Evolutionary conservation across 305 asterid genomes (phyloP).

Genomic region (Fraxinus platypoda): DNA sequence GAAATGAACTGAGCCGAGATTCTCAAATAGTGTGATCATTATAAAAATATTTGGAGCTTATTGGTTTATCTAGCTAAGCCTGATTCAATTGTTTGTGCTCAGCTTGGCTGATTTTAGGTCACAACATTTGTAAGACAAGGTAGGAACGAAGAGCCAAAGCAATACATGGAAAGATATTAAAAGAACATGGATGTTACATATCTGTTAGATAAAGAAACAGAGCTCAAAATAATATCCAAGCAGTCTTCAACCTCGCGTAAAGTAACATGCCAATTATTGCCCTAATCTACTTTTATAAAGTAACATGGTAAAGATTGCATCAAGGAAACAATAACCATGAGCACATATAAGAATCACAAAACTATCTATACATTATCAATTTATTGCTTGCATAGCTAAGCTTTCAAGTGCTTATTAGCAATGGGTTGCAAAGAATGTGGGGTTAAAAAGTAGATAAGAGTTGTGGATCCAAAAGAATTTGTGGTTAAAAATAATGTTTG

Average conservation of each 20-base stretch:
- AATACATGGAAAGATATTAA: background rate
- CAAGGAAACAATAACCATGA: background rate
- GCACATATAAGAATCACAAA: background rate
- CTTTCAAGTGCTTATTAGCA: background rate
- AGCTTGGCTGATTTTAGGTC: background rate
- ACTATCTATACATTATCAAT: background rate
- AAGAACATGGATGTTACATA: background rate
- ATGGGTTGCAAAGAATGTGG: background rate
- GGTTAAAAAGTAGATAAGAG: background rate
- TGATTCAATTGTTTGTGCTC: background rate
- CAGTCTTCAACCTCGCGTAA: background rate
- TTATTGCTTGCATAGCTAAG: background rate
- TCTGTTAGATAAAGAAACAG: background rate
- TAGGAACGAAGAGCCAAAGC: background rate
- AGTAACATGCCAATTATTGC: background rate
- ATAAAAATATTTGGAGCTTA: background rate
- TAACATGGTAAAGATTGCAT: background rate
- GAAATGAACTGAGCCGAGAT: constrained; percentile 4
- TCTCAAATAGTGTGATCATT: background rate
- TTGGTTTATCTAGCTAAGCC: background rate
- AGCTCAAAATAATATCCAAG: background rate
- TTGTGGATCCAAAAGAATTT: background rate
- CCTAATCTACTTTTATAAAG: background rate
- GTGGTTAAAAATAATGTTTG: background rate
- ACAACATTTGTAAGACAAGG: background rate